phyloP scores from a whole-genome alignment of 352 stramenopile species.

The Ophiocytium majus region DNA sequence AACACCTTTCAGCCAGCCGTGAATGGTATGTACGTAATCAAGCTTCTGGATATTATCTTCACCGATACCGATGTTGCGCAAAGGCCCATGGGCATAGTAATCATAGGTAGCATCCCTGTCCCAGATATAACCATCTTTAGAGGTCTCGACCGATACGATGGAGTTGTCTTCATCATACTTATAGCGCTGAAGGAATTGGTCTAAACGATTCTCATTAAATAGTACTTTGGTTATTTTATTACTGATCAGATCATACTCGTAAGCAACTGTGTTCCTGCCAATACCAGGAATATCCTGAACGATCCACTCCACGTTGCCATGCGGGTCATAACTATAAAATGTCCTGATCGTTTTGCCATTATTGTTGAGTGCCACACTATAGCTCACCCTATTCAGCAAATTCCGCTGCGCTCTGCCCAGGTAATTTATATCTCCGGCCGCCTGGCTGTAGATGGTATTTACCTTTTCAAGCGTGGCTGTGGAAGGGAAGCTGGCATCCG shows the following conservation, averaged over 20 bases:
- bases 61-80: not conserved
- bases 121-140: not conserved
- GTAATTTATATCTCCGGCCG: not conserved
- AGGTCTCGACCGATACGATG: not conserved
- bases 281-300: not conserved
- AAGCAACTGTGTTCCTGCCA: not conserved
- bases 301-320: not conserved
- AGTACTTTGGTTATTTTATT: not conserved
- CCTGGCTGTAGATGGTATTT: not conserved
- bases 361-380: not conserved
- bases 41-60: not conserved
- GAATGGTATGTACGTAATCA: not conserved
- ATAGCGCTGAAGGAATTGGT: not conserved
- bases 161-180: not conserved
- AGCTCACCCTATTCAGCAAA: not conserved
- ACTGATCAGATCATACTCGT: constrained; percentile 10
- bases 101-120: constrained; percentile 4
- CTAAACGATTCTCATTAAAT: not conserved
- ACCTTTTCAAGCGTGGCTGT: not conserved
- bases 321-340: constrained; percentile 1
- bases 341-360: not conserved
- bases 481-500: not conserved
- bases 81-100: not conserved
- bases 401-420: not conserved
- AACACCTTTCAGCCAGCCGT: constrained; percentile 1